Evolutionary conservation across 495 filamentous ascomycete genomes (phyloP).

Genomic region (Hyaloscypha variabilis): DNA sequence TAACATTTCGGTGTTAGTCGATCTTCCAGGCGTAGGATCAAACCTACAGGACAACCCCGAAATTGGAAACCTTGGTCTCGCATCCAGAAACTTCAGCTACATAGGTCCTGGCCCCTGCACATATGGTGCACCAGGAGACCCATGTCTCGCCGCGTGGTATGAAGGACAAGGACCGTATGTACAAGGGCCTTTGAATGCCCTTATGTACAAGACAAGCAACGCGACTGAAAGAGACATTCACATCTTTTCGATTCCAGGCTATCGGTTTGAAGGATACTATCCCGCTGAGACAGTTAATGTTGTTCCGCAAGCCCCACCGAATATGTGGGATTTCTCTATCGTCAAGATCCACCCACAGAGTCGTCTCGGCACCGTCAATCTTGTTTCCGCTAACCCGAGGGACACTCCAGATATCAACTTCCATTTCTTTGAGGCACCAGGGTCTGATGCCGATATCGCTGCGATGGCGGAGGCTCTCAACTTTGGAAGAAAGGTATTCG

Average conservation of each 20-base stretch:
- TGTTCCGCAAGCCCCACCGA: too few species aligned
- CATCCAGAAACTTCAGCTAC: conserved; percentile 43
- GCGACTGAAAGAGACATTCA: conserved; percentile 22
- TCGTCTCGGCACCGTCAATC: conserved; percentile 35
- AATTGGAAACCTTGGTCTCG: conserved; percentile 41
- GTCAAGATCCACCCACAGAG: conserved; percentile 11
- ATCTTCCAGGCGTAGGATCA: conserved; percentile 62
- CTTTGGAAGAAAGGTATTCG: neutral
- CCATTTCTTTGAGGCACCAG: conserved; percentile 15
- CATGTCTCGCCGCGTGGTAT: conserved; percentile 44
- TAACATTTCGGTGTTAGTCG: conserved; percentile 53
- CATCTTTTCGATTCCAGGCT: neutral
- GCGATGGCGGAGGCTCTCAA: neutral
- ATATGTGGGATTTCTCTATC: neutral
- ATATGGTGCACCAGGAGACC: conserved; percentile 34
- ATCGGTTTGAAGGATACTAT: neutral
- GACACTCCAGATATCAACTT: conserved; percentile 56
- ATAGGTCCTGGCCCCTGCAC: conserved; percentile 48
- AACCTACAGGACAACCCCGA: conserved; percentile 71
- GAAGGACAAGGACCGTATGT: conserved; percentile 47
- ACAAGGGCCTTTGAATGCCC: conserved; percentile 47
- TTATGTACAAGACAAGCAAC: conserved; percentile 48
- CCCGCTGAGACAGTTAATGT: neutral
- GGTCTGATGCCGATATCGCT: neutral
- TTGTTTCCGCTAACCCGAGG: conserved; percentile 53